Evolutionary conservation across 2,329 filamentous ascomycete species (phyloP).

Genomic region (Fusarium zealandicum): DNA sequence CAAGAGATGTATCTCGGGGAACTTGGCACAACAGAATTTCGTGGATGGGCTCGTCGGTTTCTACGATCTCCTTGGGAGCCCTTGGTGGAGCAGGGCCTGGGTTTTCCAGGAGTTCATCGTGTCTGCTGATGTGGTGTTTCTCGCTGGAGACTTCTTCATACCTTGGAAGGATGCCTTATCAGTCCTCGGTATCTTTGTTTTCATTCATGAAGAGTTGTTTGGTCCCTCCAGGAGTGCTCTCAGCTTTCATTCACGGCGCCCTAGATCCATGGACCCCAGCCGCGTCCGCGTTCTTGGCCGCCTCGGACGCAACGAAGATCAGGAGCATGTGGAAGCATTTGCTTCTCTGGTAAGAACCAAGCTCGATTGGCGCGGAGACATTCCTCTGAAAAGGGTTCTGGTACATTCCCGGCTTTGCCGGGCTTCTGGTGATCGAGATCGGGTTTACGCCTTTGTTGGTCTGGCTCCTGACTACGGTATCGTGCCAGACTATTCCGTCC

Average conservation of each 20-base stretch:
- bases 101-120: slow-evolving; percentile 13
- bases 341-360: neutral
- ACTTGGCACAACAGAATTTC: neutral
- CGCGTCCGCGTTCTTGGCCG: neutral
- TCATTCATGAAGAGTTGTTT: neutral
- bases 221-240: too few relatives aligned
- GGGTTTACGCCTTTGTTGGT: slow-evolving; percentile 4
- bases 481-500: neutral
- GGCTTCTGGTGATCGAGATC: neutral
- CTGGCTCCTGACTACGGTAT: neutral
- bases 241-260: too few relatives aligned
- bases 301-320: too few relatives aligned
- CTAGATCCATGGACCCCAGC: neutral
- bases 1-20: too few relatives aligned
- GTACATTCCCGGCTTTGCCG: accelerated
- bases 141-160: neutral
- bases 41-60: neutral
- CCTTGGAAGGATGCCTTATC: neutral
- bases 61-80: neutral
- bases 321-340: neutral
- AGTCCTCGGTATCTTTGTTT: neutral
- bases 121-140: neutral
- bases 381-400: neutral
- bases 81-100: slow-evolving; percentile 17
- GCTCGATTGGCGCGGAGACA: neutral